These are phyloP conservation scores for Taphrina communis DNA, from an alignment of 1,139 yeast species.

Conservation along the genomic window DNA sequence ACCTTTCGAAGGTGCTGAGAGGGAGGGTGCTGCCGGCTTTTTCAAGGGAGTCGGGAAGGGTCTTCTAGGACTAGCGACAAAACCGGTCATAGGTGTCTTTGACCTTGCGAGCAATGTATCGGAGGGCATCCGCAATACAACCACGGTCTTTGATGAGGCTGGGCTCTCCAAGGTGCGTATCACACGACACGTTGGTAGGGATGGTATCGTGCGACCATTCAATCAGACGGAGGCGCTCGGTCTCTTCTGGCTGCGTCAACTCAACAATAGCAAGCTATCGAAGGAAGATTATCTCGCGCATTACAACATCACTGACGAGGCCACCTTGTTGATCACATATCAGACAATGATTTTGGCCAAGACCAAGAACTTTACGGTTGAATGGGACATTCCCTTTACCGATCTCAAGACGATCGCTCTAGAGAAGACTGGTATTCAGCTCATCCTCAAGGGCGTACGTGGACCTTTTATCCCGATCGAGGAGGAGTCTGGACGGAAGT, in stretches of 20 bases:
- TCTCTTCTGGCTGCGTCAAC: slow-evolving; percentile 84
- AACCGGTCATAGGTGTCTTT: slow-evolving; percentile 92
- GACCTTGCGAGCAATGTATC: slow-evolving; percentile 92
- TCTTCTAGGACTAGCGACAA: slow-evolving; percentile 91
- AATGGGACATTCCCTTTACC: slow-evolving; percentile 70
- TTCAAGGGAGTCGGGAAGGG: slow-evolving; percentile 94
- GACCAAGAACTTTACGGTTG: slow-evolving; percentile 63
- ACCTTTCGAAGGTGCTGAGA: slow-evolving; percentile 84
- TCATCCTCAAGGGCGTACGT: slow-evolving; percentile 64
- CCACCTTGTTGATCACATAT: slow-evolving; percentile 77
- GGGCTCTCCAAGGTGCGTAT: slow-evolving; percentile 80
- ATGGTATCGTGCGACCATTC: slow-evolving; percentile 74
- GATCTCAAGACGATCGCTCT: slow-evolving; percentile 71
- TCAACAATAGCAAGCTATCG: slow-evolving; percentile 78
- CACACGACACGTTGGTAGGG: slow-evolving; percentile 74
- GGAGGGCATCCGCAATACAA: slow-evolving; percentile 91
- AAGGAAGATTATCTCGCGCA: slow-evolving; percentile 85
- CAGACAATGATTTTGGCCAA: slow-evolving; percentile 71
- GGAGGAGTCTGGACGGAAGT: slow-evolving; percentile 67
- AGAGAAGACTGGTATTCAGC: slow-evolving; percentile 78
- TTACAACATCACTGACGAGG: slow-evolving; percentile 72
- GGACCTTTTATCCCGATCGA: slow-evolving; percentile 85
- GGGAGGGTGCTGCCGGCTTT: slow-evolving; percentile 88
- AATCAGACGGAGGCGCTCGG: slow-evolving; percentile 90
- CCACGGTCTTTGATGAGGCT: slow-evolving; percentile 85